These are phyloP conservation scores for Trichoderma polysporum DNA, from an alignment of 2,329 filamentous ascomycete species.

Conservation along the genomic window DNA sequence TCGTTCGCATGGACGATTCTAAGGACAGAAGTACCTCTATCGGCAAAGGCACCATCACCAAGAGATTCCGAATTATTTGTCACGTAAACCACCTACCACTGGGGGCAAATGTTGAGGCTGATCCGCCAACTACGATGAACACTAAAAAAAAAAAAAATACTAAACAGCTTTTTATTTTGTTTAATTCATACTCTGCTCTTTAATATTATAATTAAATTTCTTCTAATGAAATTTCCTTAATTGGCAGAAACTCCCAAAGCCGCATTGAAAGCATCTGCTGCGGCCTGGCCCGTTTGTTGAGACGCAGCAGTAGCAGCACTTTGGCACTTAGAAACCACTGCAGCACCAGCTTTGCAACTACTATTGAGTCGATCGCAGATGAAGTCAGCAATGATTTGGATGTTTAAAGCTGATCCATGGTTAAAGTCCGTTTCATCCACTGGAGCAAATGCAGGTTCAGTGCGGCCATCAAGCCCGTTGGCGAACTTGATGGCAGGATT, in stretches of 20 bases:
- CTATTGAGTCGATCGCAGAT: neutral
- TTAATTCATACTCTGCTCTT: too few species aligned
- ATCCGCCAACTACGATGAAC: too few species aligned
- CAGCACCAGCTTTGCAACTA: neutral
- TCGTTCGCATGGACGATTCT: too few species aligned
- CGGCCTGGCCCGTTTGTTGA: neutral
- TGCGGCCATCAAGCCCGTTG: slow-evolving; percentile 1
- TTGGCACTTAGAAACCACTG: neutral
- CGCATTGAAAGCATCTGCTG: neutral
- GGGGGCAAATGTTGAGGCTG: too few species aligned
- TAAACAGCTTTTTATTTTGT: too few species aligned
- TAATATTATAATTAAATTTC: too few species aligned
- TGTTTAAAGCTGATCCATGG: neutral
- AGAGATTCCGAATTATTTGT: too few species aligned
- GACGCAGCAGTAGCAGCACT: neutral
- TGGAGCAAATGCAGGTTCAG: neutral
- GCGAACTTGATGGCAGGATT: neutral
- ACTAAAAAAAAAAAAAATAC: too few species aligned
- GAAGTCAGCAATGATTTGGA: neutral
- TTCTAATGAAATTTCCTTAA: neutral
- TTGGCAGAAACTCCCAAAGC: neutral
- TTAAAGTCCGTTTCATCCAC: neutral
- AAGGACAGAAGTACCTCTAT: too few species aligned
- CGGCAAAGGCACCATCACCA: too few species aligned
- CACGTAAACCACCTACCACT: too few species aligned